phyloP scores from a whole-genome alignment of 2,329 filamentous ascomycete genomes.

The Geosmithia putterillii region DNA sequence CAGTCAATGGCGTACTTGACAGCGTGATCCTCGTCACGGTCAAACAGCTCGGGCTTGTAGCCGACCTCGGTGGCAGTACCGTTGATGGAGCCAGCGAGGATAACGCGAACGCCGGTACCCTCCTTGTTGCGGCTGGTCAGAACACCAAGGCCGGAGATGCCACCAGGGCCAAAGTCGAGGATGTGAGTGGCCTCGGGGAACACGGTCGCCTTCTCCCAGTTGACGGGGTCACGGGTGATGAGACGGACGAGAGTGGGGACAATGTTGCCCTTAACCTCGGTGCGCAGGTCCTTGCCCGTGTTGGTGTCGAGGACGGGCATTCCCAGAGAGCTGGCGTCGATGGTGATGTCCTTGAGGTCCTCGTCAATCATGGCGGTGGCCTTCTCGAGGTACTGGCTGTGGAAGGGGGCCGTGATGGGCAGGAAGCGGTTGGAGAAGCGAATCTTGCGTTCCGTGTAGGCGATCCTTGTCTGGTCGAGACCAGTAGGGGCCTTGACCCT shows the following conservation, averaged over 20 bases:
- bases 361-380: slow-evolving; percentile 75
- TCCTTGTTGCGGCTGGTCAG: slow-evolving; percentile 99
- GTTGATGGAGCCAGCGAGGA: slow-evolving; percentile 85
- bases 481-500: slow-evolving; percentile 98
- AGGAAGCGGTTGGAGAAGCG: slow-evolving; percentile 95
- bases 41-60: slow-evolving; percentile 96
- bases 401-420: slow-evolving; percentile 95
- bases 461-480: slow-evolving; percentile 86
- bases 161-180: slow-evolving; percentile 91
- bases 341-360: slow-evolving; percentile 72
- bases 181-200: slow-evolving; percentile 90
- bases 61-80: slow-evolving; percentile 84
- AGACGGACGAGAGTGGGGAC: slow-evolving; percentile 79
- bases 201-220: slow-evolving; percentile 91
- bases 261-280: slow-evolving; percentile 60
- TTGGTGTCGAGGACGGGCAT: slow-evolving; percentile 87
- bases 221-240: slow-evolving; percentile 86
- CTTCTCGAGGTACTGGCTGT: slow-evolving; percentile 83
- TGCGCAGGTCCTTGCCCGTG: slow-evolving; percentile 73
- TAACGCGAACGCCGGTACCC: slow-evolving; percentile 91
- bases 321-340: slow-evolving; percentile 59
- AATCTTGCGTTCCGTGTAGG: slow-evolving; percentile 89
- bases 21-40: slow-evolving; percentile 87
- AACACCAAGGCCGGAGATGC: slow-evolving; percentile 89
- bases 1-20: slow-evolving; percentile 93